A percentile compares a stretch with the other conserved stretches of the same genome.
Evolutionary conservation across 345 rosid species (phyloP).

Genomic region (Rhodomyrtus tomentosa): DNA sequence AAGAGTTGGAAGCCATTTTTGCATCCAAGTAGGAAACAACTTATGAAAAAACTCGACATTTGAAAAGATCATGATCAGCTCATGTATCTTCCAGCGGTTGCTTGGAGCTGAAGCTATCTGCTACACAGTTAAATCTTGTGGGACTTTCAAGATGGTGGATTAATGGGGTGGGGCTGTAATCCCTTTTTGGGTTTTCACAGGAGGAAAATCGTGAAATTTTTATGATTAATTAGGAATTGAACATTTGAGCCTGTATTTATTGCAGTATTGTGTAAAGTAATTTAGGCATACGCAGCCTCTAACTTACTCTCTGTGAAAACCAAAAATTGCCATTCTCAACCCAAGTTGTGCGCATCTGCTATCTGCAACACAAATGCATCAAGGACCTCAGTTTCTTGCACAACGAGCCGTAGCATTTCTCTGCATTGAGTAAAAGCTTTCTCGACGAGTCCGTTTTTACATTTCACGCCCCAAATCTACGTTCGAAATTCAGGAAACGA

Average conservation of each 20-base stretch:
- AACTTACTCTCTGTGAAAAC: background rate
- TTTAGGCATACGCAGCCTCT: background rate
- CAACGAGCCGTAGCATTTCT: background rate
- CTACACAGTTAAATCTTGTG: background rate
- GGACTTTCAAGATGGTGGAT: background rate
- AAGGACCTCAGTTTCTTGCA: background rate
- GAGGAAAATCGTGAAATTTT: background rate
- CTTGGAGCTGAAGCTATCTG: background rate
- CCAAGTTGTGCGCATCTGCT: background rate
- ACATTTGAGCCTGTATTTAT: background rate
- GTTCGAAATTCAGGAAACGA: background rate
- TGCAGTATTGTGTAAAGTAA: background rate
- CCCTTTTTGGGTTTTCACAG: background rate
- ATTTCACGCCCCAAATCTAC: rapidly evolving
- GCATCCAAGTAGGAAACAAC: slow-evolving; percentile 36
- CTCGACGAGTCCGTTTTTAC: background rate
- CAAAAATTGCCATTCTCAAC: background rate
- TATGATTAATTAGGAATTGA: background rate
- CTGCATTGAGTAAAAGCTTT: background rate
- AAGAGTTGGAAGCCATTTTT: slow-evolving; percentile 84
- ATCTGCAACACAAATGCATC: background rate
- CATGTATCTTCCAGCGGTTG: background rate
- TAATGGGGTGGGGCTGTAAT: background rate
- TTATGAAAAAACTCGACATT: background rate
- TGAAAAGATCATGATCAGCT: background rate